These are phyloP conservation scores for Lithospermum erythrorhizon DNA, from an alignment of 257 asterid genomes.

Conservation along the genomic window DNA sequence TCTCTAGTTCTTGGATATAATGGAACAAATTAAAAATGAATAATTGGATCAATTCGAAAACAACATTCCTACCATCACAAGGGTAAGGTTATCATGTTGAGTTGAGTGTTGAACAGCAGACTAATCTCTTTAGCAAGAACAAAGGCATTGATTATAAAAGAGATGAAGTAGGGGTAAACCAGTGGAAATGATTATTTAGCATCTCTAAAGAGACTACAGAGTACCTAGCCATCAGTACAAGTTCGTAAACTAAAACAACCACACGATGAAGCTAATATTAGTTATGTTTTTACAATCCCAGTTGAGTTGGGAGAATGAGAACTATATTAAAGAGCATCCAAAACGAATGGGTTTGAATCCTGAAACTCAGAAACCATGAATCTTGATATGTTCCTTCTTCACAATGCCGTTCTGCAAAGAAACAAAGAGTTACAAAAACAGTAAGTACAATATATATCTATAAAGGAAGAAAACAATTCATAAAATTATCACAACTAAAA, in stretches of 20 bases:
- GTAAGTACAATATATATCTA: background rate
- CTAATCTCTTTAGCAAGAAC: background rate
- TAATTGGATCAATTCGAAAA: too few relatives aligned
- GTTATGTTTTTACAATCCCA: background rate
- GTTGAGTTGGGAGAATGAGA: background rate
- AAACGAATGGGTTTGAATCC: background rate
- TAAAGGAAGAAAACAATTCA: background rate
- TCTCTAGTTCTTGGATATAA: too few relatives aligned
- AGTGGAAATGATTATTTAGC: background rate
- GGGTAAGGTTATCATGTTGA: too few relatives aligned
- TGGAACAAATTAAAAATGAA: too few relatives aligned
- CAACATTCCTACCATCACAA: too few relatives aligned
- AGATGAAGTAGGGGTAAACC: background rate
- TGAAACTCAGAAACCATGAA: slow-evolving; percentile 44
- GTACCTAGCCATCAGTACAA: background rate
- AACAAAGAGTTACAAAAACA: background rate
- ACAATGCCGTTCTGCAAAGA: slow-evolving; percentile 33
- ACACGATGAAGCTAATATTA: background rate
- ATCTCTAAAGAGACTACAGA: background rate
- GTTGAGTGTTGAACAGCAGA: background rate
- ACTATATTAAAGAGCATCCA: background rate
- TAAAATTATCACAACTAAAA: too few relatives aligned
- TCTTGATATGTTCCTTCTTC: slow-evolving; percentile 51
- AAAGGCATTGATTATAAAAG: too few relatives aligned
- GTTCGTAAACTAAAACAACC: background rate